These are phyloP conservation scores for Aureobasidium pullulans DNA, from an alignment of 2,329 filamentous ascomycete genomes.

Conservation along the genomic window DNA sequence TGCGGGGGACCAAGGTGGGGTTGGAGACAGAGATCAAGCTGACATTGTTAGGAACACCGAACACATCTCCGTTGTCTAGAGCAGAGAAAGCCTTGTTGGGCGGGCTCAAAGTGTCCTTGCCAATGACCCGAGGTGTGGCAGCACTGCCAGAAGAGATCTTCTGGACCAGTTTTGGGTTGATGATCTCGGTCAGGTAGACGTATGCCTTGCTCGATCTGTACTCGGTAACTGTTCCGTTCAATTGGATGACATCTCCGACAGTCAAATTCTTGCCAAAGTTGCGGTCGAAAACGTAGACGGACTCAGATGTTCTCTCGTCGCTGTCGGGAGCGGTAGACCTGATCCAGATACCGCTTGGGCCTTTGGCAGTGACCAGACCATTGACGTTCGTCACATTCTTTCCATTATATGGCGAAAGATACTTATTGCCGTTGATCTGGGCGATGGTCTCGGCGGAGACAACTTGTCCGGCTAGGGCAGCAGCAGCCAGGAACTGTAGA, in stretches of 20 bases:
- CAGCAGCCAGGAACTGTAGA: background rate
- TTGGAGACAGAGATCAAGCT: conserved; percentile 52
- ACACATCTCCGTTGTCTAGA: conserved; percentile 59
- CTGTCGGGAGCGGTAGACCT: conserved; percentile 52
- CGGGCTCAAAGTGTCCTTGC: conserved; percentile 48
- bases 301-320: conserved; percentile 54
- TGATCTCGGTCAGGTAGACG: conserved; percentile 58
- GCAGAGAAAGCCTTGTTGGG: conserved; percentile 55
- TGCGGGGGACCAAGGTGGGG: conserved; percentile 51
- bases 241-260: conserved; percentile 55
- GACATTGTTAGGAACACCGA: conserved; percentile 56
- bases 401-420: conserved; percentile 53
- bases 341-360: conserved; percentile 56
- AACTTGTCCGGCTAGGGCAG: background rate
- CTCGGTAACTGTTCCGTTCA: conserved; percentile 55
- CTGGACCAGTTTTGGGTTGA: conserved; percentile 45
- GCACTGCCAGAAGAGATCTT: conserved; percentile 48
- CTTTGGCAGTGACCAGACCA: conserved; percentile 59
- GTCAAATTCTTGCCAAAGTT: conserved; percentile 45
- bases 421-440: conserved; percentile 59
- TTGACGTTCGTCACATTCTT: conserved; percentile 51
- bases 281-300: conserved; percentile 57
- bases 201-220: conserved; percentile 51
- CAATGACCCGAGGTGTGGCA: conserved; percentile 54
- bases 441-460: conserved; percentile 17